Conservation (phyloP, 306 rosid species). For the Bauhinia variegata region DNA sequence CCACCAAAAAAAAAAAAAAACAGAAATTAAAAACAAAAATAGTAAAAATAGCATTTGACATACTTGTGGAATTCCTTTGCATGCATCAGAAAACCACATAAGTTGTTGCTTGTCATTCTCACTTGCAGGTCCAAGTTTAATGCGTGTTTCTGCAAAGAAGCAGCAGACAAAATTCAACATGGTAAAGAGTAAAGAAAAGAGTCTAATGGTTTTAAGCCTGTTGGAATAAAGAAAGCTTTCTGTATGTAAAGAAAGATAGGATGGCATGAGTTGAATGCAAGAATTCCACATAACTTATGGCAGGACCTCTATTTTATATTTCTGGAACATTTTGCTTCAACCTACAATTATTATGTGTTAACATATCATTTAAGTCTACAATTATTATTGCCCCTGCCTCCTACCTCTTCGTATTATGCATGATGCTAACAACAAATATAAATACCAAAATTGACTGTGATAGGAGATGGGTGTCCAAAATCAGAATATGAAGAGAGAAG, state of each 20-base stretch:
- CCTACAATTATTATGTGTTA: conserved; percentile 5
- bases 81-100: conserved; percentile 84
- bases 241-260: conserved; percentile 24
- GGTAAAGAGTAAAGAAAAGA: conserved; percentile 12
- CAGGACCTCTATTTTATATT: background rate
- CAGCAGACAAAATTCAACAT: conserved; percentile 32
- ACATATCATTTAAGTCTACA: too few relatives aligned
- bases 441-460: conserved; percentile 23
- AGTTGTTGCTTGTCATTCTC: conserved; percentile 82
- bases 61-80: conserved; percentile 99
- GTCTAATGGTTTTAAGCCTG: conserved; percentile 7
- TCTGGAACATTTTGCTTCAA: background rate
- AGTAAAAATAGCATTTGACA: conserved; percentile 20
- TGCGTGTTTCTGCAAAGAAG: conserved; percentile 63
- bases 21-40: too few relatives aligned
- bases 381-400: too few relatives aligned
- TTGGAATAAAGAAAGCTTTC: conserved; percentile 25
- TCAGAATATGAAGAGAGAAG: conserved; percentile 10
- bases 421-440: conserved; percentile 35
- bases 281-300: conserved; percentile 8
- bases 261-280: conserved; percentile 3
- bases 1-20: too few relatives aligned
- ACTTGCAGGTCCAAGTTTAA: conserved; percentile 82
- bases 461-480: conserved; percentile 8
- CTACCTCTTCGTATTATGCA: too few relatives aligned